phyloP scores from a whole-genome alignment of 1,284 basidiomycete species.

The Prillingera fragicola region DNA sequence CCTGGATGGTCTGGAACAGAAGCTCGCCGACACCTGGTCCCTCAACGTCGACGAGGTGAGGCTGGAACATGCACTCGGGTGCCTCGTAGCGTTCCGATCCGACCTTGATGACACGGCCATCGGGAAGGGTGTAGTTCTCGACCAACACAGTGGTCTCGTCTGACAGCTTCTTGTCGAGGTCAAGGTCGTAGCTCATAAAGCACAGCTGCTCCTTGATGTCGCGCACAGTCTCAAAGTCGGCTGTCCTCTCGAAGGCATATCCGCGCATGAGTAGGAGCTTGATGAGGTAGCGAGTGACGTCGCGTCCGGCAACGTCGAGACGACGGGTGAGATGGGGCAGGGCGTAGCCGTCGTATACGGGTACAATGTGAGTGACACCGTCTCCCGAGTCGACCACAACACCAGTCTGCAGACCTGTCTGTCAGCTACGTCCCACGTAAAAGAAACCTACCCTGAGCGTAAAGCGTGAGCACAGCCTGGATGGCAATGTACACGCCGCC shows the following conservation, averaged over 20 bases:
- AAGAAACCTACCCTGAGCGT: constrained; percentile 80
- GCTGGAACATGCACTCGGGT: constrained; percentile 99
- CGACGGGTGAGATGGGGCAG: constrained; percentile 90
- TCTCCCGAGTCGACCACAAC: constrained; percentile 99
- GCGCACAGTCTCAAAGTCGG: constrained; percentile 96
- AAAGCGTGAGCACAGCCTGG: constrained; percentile 95
- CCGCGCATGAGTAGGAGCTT: constrained; percentile 97
- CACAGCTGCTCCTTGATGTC: constrained; percentile 99
- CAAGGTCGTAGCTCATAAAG: constrained; percentile 95
- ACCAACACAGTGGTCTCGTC: constrained; percentile 97
- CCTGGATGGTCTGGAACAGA: constrained; percentile 93
- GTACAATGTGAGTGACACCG: constrained; percentile 98
- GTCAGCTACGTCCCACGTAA: background rate
- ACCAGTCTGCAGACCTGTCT: constrained; percentile 85
- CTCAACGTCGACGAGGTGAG: constrained; percentile 93
- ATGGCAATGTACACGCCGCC: constrained; percentile 95
- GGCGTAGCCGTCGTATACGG: constrained; percentile 94
- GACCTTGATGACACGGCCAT: constrained; percentile 94
- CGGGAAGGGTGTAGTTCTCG: constrained; percentile 96
- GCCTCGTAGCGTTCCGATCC: constrained; percentile 99
- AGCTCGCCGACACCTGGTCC: constrained; percentile 97
- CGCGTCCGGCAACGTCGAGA: constrained; percentile 94
- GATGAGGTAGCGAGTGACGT: constrained; percentile 97
- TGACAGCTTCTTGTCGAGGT: constrained; percentile 84
- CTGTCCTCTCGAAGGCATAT: constrained; percentile 98